These are phyloP conservation scores for Microbotryum lychnidis-dioicae DNA, from an alignment of 1,284 basidiomycete species.

Conservation along the genomic window DNA sequence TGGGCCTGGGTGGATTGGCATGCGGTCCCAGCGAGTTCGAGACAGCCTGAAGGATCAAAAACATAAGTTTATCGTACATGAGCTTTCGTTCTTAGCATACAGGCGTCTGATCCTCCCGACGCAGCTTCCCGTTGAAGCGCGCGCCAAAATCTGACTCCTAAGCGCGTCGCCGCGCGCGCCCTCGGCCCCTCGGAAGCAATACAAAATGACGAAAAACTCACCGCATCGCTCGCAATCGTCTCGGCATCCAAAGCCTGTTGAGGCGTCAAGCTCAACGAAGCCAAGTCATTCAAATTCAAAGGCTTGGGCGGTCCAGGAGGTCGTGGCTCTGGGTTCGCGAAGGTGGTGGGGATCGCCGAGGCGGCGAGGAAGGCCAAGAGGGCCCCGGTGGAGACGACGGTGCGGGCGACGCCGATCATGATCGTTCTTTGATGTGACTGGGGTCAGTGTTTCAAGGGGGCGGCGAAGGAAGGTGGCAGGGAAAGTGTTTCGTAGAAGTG, in stretches of 20 bases:
- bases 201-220: not conserved
- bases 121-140: not conserved
- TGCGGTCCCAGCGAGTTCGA: not conserved
- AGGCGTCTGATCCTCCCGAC: too few relatives aligned
- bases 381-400: not conserved
- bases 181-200: too few relatives aligned
- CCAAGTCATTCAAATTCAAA: not conserved
- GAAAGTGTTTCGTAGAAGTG: not conserved
- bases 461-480: not conserved
- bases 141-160: not conserved
- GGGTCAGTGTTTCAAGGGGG: too few relatives aligned
- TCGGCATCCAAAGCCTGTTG: slow-evolving; percentile 1
- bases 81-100: not conserved
- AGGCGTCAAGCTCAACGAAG: not conserved
- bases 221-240: not conserved
- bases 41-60: not conserved
- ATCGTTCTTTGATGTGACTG: not conserved
- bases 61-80: too few relatives aligned
- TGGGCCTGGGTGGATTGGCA: not conserved
- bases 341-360: not conserved
- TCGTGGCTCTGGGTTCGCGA: slow-evolving; percentile 3
- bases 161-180: too few relatives aligned
- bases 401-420: not conserved
- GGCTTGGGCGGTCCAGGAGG: not conserved
- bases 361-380: not conserved